phyloP scores from a whole-genome alignment of 179 eudicot species.

The Spergularia azorica region DNA sequence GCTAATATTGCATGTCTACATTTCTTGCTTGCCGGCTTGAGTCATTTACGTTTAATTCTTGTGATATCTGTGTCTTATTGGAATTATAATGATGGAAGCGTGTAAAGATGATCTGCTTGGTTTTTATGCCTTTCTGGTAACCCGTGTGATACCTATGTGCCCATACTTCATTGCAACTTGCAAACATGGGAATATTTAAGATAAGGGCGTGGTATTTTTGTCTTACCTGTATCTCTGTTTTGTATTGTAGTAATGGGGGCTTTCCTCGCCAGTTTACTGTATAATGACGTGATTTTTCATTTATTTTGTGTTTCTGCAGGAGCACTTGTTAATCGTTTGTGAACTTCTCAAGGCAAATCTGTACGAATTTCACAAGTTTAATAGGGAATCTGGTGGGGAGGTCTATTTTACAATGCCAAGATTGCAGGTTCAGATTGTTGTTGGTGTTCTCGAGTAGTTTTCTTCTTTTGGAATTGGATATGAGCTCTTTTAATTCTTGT shows the following conservation, averaged over 20 bases:
- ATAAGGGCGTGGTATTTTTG: neutral
- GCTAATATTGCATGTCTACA: no score
- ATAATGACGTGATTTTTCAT: slow-evolving; percentile 2
- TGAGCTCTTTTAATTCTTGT: slow-evolving; percentile 13
- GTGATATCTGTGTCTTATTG: no score
- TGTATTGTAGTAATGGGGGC: neutral
- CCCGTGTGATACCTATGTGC: neutral
- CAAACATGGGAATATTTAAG: neutral
- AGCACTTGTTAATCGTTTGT: slow-evolving; percentile 94
- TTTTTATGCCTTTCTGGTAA: neutral
- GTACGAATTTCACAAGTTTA: slow-evolving; percentile 96
- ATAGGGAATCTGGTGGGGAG: slow-evolving; percentile 98
- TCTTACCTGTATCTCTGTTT: neutral
- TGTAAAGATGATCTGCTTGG: neutral
- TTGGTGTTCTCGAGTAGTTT: slow-evolving; percentile 13
- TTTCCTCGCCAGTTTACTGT: neutral
- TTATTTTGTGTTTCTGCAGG: slow-evolving; percentile 49
- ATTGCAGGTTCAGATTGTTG: slow-evolving; percentile 68
- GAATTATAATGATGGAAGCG: neutral
- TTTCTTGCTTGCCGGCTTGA: no score
- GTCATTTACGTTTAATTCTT: no score
- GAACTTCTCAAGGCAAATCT: slow-evolving; percentile 98
- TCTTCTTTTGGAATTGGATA: neutral
- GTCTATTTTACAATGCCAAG: slow-evolving; percentile 99
- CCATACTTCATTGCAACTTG: neutral